Evolutionary conservation across 2,329 filamentous ascomycete species (phyloP), one percentile per base, ranked within the genome.

Genomic region (Didymella pinodella): DNA sequence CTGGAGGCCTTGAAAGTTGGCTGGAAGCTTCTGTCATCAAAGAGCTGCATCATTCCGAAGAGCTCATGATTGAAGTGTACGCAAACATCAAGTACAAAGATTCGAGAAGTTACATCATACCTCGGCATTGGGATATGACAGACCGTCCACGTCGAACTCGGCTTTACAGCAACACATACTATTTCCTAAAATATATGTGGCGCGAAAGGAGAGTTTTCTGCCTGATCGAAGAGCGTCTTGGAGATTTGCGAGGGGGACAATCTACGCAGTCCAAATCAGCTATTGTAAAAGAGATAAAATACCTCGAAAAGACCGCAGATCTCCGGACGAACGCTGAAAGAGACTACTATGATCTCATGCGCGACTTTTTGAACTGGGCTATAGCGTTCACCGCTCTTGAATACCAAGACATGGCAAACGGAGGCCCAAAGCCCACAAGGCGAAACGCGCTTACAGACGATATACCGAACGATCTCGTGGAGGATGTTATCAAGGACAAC

Each of bases 351-450:
- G 20, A 12, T n/a, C 52, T 54, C 18, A 10, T 48, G 18, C 26
- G 25, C 11, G 52, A 54, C 38, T 44, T 34, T 29, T 14, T 54
- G 18, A 14, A 29, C 3, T 48, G 36, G 36, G 38, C 52, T 41
- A 40, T 47, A 26, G 52, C 36, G 25, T 28, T 38, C 26, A 32
- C 32, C 5, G 26, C n/a, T 20, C 25, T 48, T 11, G 52, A 54
- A 20, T 34, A 44, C 14, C 28, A 29, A 28, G 22, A 26, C 4
- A 14, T 18, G 18, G 20, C 20, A 4, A 11, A 36, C 7, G 45
- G 36, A 16, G 22, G 41, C n/a, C 41, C 41, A 2, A 28, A 18
- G 25, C 25, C 41, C 14, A 44, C 41, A 6, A 44, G 41, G 25
- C 41, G 8, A 2, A 36, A 38, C 4, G 38, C 28, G 7, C 22